Evolutionary conservation across 176 grass and related monocot genomes (phyloP).

Genomic region (Elymus sibiricus): DNA sequence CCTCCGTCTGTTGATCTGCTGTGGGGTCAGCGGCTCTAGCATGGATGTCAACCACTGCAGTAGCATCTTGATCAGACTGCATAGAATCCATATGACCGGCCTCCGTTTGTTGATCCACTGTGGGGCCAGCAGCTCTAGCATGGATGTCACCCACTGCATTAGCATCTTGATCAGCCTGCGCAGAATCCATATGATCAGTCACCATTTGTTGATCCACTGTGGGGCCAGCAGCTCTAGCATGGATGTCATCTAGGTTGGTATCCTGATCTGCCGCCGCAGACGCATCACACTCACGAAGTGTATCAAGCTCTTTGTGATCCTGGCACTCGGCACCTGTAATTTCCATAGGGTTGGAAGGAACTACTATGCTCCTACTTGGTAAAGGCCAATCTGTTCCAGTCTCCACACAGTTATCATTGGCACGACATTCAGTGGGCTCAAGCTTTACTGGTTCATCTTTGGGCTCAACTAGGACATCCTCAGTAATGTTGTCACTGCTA

Average conservation of each 20-base stretch:
- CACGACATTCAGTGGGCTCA: conserved; percentile 6
- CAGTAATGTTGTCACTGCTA: conserved; percentile 14
- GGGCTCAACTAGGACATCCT: conserved; percentile 9
- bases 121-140: neutral
- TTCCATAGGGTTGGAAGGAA: neutral
- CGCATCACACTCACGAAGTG: neutral
- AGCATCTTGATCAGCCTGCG: neutral
- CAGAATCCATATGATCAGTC: neutral
- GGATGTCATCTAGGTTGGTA: conserved; percentile 14
- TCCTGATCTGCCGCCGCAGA: conserved; percentile 25
- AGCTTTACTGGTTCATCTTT: conserved; percentile 23
- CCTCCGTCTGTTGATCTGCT: neutral
- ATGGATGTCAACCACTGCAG: neutral
- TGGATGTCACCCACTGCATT: conserved; percentile 25
- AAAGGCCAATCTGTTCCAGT: conserved; percentile 24
- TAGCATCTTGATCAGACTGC: neutral
- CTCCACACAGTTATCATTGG: conserved; percentile 1
- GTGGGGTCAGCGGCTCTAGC: neutral
- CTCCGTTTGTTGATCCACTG: neutral
- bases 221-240: neutral
- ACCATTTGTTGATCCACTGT: neutral
- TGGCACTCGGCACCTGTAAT: conserved; percentile 23
- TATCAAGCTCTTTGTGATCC: conserved; percentile 27
- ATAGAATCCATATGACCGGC: neutral
- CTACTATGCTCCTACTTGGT: conserved; percentile 9